Percentiles rank a stretch among this genome's conserved stretches.
phyloP scores from a whole-genome alignment of 192 early-diverging fungal genomes.

The Phycomyces nitens region DNA sequence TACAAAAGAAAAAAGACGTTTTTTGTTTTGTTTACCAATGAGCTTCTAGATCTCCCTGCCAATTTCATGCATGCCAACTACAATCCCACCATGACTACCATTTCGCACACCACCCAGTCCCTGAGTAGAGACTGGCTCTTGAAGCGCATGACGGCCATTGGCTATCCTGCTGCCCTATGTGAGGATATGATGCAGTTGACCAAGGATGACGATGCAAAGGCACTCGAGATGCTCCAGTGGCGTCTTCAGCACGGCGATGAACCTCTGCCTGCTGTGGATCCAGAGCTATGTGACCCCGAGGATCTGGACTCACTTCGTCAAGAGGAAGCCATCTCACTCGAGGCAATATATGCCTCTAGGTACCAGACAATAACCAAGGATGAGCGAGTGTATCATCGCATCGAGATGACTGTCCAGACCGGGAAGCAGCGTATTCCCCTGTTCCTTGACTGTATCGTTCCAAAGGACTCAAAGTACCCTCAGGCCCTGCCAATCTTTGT shows the following conservation, averaged over 20 bases:
- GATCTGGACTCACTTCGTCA: constrained; percentile 33
- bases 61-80: constrained; percentile 49
- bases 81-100: constrained; percentile 50
- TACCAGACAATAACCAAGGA: constrained; percentile 33
- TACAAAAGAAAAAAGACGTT: too few species aligned
- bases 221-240: constrained; percentile 50
- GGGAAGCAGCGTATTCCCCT: constrained; percentile 15
- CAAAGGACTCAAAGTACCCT: constrained; percentile 61
- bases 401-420: constrained; percentile 13
- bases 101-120: constrained; percentile 44
- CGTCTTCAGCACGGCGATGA: constrained; percentile 50
- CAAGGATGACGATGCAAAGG: constrained; percentile 47
- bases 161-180: constrained; percentile 53
- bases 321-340: constrained; percentile 64
- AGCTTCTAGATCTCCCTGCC: constrained; percentile 43
- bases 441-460: constrained; percentile 60
- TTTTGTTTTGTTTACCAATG: too few species aligned
- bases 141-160: constrained; percentile 54
- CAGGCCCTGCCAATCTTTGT: constrained; percentile 58
- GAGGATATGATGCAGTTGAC: constrained; percentile 42
- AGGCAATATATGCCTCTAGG: constrained; percentile 64
- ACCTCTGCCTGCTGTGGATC: constrained; percentile 28
- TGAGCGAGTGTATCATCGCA: constrained; percentile 4
- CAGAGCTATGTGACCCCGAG: constrained; percentile 30
- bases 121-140: constrained; percentile 61